Evolutionary conservation across 129 eudicot species (phyloP).

Genomic region (Chrysanthemum lavandulifolium): DNA sequence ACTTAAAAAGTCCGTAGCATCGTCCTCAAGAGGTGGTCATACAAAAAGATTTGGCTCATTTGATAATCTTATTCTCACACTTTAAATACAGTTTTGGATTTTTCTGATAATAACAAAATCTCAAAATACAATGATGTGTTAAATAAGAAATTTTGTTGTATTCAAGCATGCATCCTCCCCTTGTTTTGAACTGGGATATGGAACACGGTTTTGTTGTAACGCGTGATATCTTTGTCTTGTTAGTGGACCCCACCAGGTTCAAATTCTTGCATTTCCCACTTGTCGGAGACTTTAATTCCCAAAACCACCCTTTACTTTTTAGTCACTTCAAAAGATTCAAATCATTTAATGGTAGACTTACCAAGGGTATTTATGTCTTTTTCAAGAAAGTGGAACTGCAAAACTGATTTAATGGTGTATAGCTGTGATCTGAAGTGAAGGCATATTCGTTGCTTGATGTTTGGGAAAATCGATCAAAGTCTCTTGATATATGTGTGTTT

Average conservation of each 20-base stretch:
- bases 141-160: no score
- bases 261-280: conserved; percentile 28
- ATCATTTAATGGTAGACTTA: not conserved
- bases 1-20: no score
- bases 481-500: conserved; percentile 11
- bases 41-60: no score
- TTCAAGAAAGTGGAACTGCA: not conserved
- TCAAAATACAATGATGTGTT: no score
- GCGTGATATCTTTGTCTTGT: not conserved
- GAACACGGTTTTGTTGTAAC: conserved; percentile 25
- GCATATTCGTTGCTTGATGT: conserved; percentile 27
- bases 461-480: not conserved
- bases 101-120: no score
- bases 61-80: no score
- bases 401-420: conserved; percentile 9
- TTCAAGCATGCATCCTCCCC: not conserved
- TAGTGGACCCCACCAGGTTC: conserved; percentile 21
- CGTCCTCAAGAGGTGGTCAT: no score
- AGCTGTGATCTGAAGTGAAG: conserved; percentile 19
- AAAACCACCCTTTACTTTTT: conserved; percentile 16
- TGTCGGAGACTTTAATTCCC: conserved; percentile 17
- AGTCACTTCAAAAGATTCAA: not conserved
- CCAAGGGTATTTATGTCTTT: conserved; percentile 18
- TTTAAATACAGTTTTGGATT: no score
- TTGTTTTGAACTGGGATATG: not conserved